Base-by-base conservation (phyloP, 1,139 yeast genomes). In the Pichia sp. region DNA sequence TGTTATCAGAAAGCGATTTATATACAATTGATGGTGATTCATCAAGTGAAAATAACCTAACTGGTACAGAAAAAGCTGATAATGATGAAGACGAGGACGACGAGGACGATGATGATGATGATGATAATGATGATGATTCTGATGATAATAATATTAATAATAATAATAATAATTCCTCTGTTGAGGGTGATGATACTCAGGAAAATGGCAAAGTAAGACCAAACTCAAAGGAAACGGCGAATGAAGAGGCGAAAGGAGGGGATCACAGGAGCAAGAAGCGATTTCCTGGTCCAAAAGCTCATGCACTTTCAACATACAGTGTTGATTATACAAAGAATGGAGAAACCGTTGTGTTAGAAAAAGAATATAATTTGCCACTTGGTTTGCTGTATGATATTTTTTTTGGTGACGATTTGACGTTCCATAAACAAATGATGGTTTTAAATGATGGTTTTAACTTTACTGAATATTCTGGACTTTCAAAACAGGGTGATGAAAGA, bases 361-460 rank as follows among this genome's bases (percentile, higher is more conserved):
- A 56, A 19, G 45, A 47, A 8, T 51, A 64, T 21, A 55, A 57
- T 16, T 76, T 74, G 0, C 80, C 81, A 1, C 33, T 74, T 42
- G 80, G 80, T 0, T 55, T 71, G 2, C 67, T 73, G 2, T 75
- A 60, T 51, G 70, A 70, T 35, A 60, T 75, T 5, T 47, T 74
- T 30, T 75, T 74, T 57, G 78, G 80, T 2, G 56, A 63, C 21
- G 63, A 70, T 40, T 64, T 63, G 6, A 44, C 56, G 18, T 74
- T 73, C 49, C 77, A 72, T 49, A 53, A 53, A 27, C 55, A 56
- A 18, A 61, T 72, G 47, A 58, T 74, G 41, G 67, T 63, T 45
- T 50, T 62, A 33, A 76, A 70, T 48, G 76, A 70, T 41, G 78
- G 76, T 0, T 64, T 69, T 4, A 72, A 74, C 31, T 61, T 76